Evolutionary conservation across 2,329 filamentous ascomycete species (phyloP), one percentile per base, ranked within the genome.

Genomic region (Dryadomyces quercivorus): DNA sequence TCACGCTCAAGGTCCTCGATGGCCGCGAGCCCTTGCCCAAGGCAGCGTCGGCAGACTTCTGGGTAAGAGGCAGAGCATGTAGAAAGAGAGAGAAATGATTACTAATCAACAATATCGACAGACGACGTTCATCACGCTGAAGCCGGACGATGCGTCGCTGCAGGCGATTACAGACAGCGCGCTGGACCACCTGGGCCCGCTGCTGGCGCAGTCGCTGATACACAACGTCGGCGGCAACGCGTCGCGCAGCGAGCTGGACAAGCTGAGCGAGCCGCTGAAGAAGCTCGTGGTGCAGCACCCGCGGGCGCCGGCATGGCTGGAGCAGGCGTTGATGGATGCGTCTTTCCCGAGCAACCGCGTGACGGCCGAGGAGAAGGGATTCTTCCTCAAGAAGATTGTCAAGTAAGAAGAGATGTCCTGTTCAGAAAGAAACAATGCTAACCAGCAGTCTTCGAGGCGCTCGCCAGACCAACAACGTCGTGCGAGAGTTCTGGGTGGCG

Each of bases 11-110:
- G 61, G 82, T 87, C 8, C 70, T 94, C 7, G 77, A 83, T 46
- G 84, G 84, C 13, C 80, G 76, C 34, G 88, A 93, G 56, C 82
- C 85, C 0, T 70, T 94, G 10, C 85, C 87, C 0, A 94, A 93
- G 68, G 78, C 78, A 34, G 80, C 85, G 2, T 80, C 88, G 1
- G 80, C 83, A 9, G 81, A 85, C 31, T 87, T 94, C 58, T 93
- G 88, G 86, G 82, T 85, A 68, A 60, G 74, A 63, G 40, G 20
- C 10, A 2, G n/a, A n/a, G n/a, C n/a, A n/a, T n/a, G n/a, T n/a
- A 7, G 1, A n/a, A 13, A 3, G 40, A 12, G 16, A 21, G n/a
- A 5, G 9, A 3, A 18, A 21, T 5, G 10, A 21, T 40, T 7
- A 12, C 36, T 40, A 13, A 16, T 16, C 15, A 16, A 8, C 15